Conservation (phyloP, 164 flowering plant genomes). For the Annona cherimola region DNA sequence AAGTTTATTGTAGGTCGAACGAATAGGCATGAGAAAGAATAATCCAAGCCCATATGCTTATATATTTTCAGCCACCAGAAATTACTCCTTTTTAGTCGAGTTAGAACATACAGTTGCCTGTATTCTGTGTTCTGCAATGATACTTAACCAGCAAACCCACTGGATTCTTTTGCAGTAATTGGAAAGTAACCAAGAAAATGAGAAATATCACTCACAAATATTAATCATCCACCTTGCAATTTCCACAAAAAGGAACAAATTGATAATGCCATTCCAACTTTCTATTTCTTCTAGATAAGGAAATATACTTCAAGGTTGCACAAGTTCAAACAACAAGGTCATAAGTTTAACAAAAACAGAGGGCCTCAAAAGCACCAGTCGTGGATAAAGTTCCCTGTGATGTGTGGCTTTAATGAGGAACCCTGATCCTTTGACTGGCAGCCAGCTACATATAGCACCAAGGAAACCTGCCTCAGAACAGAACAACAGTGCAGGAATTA, state of each 20-base stretch:
- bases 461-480: constrained; percentile 42
- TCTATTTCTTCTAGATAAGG: neutral
- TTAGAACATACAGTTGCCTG: neutral
- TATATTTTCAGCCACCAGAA: neutral
- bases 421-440: constrained; percentile 42
- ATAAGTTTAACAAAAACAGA: neutral
- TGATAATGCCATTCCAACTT: neutral
- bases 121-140: neutral
- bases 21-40: neutral
- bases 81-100: neutral
- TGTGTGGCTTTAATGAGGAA: constrained; percentile 76
- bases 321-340: neutral
- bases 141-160: neutral
- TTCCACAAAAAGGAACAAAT: no score
- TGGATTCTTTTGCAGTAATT: neutral
- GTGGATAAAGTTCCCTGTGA: constrained; percentile 63
- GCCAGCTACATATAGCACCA: constrained; percentile 55
- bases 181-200: neutral
- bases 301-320: neutral
- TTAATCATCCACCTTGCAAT: neutral
- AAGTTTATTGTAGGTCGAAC: neutral
- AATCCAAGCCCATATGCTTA: neutral
- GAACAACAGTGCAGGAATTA: neutral
- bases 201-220: neutral
- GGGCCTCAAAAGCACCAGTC: constrained; percentile 52